These are phyloP conservation scores for Dissophora globulifera DNA, from an alignment of 192 early-diverging fungal genomes.

Conservation along the genomic window DNA sequence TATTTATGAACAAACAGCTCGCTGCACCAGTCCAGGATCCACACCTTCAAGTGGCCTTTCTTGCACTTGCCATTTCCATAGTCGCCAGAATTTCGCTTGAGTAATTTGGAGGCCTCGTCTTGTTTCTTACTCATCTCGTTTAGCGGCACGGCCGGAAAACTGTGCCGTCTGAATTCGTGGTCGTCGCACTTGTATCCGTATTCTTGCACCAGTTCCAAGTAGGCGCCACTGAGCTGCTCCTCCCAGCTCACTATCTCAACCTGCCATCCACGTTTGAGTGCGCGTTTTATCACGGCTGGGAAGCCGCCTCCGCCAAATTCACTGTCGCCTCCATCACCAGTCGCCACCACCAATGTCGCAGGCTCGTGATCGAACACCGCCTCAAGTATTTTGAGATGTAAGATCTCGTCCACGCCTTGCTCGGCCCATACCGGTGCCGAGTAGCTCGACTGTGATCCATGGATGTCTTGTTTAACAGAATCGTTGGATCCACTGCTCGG, in stretches of 20 bases:
- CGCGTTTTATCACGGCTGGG: constrained; percentile 45
- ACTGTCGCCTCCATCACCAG: constrained; percentile 56
- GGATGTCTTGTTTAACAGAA: too few species aligned
- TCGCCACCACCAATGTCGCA: constrained; percentile 54
- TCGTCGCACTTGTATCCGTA: constrained; percentile 16
- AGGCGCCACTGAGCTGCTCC: constrained; percentile 52
- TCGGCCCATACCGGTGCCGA: constrained; percentile 34
- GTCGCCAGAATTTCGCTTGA: too few species aligned
- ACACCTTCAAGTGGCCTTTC: constrained; percentile 26
- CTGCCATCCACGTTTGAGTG: constrained; percentile 57
- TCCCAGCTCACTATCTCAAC: constrained; percentile 62
- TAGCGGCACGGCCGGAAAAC: too few species aligned
- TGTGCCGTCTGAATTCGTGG: background rate
- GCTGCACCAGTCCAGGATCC: constrained; percentile 33
- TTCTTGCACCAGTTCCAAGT: constrained; percentile 38
- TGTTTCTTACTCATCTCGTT: too few species aligned
- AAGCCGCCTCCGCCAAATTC: constrained; percentile 61
- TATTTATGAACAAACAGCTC: constrained; percentile 8
- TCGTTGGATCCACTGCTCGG: background rate
- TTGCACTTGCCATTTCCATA: too few species aligned
- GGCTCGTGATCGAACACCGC: constrained; percentile 55
- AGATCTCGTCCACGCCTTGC: constrained; percentile 59
- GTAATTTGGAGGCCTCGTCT: too few species aligned
- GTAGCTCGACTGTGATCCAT: too few species aligned
- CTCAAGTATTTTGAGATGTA: constrained; percentile 61